phyloP scores from a whole-genome alignment of 2,329 filamentous ascomycete species.

The Achaetomium macrosporum region DNA sequence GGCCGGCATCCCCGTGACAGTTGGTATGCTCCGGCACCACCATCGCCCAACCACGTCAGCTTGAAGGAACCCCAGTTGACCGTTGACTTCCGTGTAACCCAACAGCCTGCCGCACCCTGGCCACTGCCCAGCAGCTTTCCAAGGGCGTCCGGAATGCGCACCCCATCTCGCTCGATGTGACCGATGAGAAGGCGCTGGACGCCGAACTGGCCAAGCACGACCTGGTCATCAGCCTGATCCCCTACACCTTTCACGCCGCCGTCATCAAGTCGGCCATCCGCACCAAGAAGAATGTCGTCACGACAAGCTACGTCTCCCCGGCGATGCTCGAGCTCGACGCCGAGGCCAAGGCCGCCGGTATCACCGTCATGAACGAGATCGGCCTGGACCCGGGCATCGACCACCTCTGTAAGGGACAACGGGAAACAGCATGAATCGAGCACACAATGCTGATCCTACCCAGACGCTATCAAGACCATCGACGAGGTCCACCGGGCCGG shows the following conservation, averaged over 20 bases:
- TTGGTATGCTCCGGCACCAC: conserved; percentile 42
- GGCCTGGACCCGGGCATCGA: conserved; percentile 71
- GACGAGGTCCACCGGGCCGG: conserved; percentile 79
- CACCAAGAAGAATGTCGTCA: conserved; percentile 93
- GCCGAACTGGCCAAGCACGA: conserved; percentile 73
- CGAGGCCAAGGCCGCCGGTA: conserved; percentile 79
- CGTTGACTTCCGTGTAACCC: background rate
- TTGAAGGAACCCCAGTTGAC: background rate
- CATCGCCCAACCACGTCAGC: background rate
- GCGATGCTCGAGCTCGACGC: conserved; percentile 86
- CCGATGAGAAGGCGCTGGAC: conserved; percentile 68
- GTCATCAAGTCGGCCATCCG: conserved; percentile 93
- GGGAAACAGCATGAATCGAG: too few species aligned
- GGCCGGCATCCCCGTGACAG: conserved; percentile 57
- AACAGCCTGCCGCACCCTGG: conserved; percentile 44
- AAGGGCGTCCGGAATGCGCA: conserved; percentile 65
- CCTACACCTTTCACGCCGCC: conserved; percentile 80
- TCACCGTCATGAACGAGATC: conserved; percentile 98
- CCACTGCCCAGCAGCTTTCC: conserved; percentile 68
- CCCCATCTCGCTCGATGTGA: conserved; percentile 81
- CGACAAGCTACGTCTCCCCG: conserved; percentile 86
- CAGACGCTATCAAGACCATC: conserved; percentile 76
- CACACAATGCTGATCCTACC: background rate
- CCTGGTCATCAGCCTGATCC: conserved; percentile 76
- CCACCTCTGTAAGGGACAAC: conserved; percentile 41